These are phyloP conservation scores for Penicillium paneum DNA, from an alignment of 2,329 filamentous ascomycete genomes.

Conservation along the genomic window DNA sequence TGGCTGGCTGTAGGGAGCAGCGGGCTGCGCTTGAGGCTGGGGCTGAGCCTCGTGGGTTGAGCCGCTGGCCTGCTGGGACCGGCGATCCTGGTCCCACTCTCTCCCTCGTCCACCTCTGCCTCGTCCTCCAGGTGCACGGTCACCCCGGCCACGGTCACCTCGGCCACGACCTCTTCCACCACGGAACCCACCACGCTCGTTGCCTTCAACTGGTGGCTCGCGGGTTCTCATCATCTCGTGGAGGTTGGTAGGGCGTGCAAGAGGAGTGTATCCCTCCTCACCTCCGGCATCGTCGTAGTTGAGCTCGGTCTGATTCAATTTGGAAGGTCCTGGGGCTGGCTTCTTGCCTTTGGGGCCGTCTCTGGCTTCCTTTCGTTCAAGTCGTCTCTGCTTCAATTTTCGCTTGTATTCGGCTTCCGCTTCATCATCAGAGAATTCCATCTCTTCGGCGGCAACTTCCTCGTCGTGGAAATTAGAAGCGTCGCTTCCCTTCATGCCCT, in stretches of 20 bases:
- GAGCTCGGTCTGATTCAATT: constrained; percentile 46
- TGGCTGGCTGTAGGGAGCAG: constrained; percentile 22
- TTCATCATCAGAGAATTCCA: constrained; percentile 96
- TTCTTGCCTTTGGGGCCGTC: constrained; percentile 41
- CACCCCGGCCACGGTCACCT: constrained; percentile 41
- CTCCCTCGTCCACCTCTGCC: constrained; percentile 34
- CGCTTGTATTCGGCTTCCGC: constrained; percentile 80
- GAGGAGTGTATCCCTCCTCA: constrained; percentile 62
- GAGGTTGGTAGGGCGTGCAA: constrained; percentile 65
- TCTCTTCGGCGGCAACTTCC: constrained; percentile 78
- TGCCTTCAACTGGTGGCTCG: constrained; percentile 37
- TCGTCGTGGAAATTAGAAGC: constrained; percentile 95
- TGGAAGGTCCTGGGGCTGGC: constrained; percentile 38
- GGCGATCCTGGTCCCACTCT: constrained; percentile 29
- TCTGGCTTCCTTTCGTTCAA: constrained; percentile 51
- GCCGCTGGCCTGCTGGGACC: constrained; percentile 24
- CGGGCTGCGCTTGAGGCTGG: constrained; percentile 26
- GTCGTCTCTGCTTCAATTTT: constrained; percentile 64
- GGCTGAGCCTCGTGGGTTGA: constrained; percentile 18
- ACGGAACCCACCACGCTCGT: constrained; percentile 38
- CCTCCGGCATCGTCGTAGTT: constrained; percentile 64
- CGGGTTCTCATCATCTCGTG: constrained; percentile 47
- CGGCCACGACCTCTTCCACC: constrained; percentile 50
- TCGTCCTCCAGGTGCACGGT: constrained; percentile 39
- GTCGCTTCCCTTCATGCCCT: constrained; percentile 79